Evolutionary conservation across 169 alveolate species (phyloP), one percentile per base, ranked within the genome.

Genomic region (Babesia gibsoni): DNA sequence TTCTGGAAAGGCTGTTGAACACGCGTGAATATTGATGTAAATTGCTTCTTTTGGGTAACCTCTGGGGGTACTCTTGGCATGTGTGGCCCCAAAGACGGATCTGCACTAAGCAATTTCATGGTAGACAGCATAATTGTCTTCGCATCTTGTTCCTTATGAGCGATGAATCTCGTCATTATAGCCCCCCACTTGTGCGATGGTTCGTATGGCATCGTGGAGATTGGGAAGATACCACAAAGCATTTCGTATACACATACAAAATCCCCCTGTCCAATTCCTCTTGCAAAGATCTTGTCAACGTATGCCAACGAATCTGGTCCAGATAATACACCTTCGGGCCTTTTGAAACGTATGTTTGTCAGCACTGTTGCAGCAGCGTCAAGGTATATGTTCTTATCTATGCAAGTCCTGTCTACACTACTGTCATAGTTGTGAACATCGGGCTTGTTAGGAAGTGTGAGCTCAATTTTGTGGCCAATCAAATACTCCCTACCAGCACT

Each of bases 111-210:
- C 18, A 84, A 22, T 52, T 82, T 84, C 36, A 84, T 52, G 18
- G 84, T 84, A 8, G 91, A 84, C 56, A 84, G 65, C 73, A 84
- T 48, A 43, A 84, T 66, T 42, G 30, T 84, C 39, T 80, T 84
- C 25, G 91, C 50, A 9, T 77, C 69, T 82, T 65, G 77, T 36
- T 84, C 91, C 77, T 78, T 73, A 57, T 72, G 77, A 5, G 83
- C 73, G 33, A 84, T 84, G 52, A 82, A 74, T 43, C 91, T 33
- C 49, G 91, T 65, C 37, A 84, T 53, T 42, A 84, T 50, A 16
- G 85, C 85, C 35, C 91, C 91, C 91, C 91, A 84, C 33, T 68
- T 54, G 46, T 84, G 91, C 33, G 82, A 74, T 0, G 69, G 50
- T 46, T 84, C 91, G 41, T 85, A 80, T 9, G 67, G 85, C 36